Evolutionary conservation across 495 filamentous ascomycete genomes (phyloP).

Genomic region (Penicillium simplicissimum): DNA sequence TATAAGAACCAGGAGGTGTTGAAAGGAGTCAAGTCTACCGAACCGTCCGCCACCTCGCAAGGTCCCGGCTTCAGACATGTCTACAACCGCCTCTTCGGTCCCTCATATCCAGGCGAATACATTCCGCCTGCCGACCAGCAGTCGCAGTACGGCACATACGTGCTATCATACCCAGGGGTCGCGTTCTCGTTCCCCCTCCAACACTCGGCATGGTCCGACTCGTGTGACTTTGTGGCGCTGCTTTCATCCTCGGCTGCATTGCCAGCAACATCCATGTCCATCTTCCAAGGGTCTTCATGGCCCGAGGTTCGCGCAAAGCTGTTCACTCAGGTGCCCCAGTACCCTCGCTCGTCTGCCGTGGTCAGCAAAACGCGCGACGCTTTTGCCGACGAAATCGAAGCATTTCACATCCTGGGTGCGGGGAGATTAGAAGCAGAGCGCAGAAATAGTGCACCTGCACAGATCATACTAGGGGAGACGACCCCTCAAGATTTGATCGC

Average conservation of each 20-base stretch:
- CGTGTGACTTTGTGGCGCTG: slow-evolving; percentile 82
- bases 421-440: slow-evolving; percentile 77
- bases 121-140: slow-evolving; percentile 55
- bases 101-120: slow-evolving; percentile 91
- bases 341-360: slow-evolving; percentile 59
- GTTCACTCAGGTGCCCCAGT: slow-evolving; percentile 70
- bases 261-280: slow-evolving; percentile 77
- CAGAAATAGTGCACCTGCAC: slow-evolving; percentile 57
- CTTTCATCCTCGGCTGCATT: slow-evolving; percentile 76
- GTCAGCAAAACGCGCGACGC: slow-evolving; percentile 62
- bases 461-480: slow-evolving; percentile 74
- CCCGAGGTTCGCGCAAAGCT: slow-evolving; percentile 71
- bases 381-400: slow-evolving; percentile 77
- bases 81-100: slow-evolving; percentile 86
- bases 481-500: slow-evolving; percentile 86
- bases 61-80: slow-evolving; percentile 89
- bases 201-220: slow-evolving; percentile 71
- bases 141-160: slow-evolving; percentile 66
- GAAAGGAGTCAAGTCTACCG: slow-evolving; percentile 55
- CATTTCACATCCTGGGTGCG: slow-evolving; percentile 70
- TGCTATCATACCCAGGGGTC: slow-evolving; percentile 90
- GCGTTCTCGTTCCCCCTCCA: slow-evolving; percentile 87
- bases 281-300: slow-evolving; percentile 90
- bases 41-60: slow-evolving; percentile 40
- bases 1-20: slow-evolving; percentile 86